Evolutionary conservation across 352 stramenopile species (phyloP).

Genomic region (Globisporangium ultimum): DNA sequence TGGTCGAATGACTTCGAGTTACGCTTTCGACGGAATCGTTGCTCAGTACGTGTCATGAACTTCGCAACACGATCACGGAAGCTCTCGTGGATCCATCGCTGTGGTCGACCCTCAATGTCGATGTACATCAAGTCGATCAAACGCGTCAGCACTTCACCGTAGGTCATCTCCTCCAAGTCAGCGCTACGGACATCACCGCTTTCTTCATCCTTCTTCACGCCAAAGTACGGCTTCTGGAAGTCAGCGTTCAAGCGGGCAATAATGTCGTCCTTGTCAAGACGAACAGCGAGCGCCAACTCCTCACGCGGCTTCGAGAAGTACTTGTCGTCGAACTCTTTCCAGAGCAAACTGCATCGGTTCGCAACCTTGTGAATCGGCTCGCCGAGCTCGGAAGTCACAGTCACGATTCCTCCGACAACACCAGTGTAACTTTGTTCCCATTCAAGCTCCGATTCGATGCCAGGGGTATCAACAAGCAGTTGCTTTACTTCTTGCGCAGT

Average conservation of each 20-base stretch:
- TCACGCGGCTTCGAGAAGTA: constrained; percentile 81
- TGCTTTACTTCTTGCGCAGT: constrained; percentile 82
- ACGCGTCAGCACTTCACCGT: constrained; percentile 66
- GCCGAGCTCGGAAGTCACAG: constrained; percentile 80
- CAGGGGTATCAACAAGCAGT: constrained; percentile 74
- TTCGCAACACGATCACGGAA: constrained; percentile 67
- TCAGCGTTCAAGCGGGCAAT: constrained; percentile 79
- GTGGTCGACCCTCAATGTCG: constrained; percentile 35
- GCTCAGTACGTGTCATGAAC: constrained; percentile 66
- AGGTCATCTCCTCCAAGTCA: constrained; percentile 86
- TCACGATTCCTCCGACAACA: constrained; percentile 68
- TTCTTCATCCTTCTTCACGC: constrained; percentile 39
- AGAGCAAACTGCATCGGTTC: constrained; percentile 71
- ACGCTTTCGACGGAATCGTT: constrained; percentile 53
- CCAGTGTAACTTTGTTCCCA: constrained; percentile 82
- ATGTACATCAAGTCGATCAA: constrained; percentile 84
- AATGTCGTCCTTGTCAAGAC: constrained; percentile 72
- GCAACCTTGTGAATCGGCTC: constrained; percentile 86
- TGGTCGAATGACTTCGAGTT: constrained; percentile 36
- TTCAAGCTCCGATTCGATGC: constrained; percentile 63
- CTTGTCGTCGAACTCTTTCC: constrained; percentile 84
- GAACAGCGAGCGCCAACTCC: constrained; percentile 61
- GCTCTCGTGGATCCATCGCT: constrained; percentile 75
- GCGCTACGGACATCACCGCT: constrained; percentile 31
- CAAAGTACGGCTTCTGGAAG: constrained; percentile 91